Percentiles rank a stretch among this genome's conserved stretches.
These are phyloP conservation scores for Claviceps arundinis DNA, from an alignment of 2,329 filamentous ascomycete genomes.

Conservation along the genomic window DNA sequence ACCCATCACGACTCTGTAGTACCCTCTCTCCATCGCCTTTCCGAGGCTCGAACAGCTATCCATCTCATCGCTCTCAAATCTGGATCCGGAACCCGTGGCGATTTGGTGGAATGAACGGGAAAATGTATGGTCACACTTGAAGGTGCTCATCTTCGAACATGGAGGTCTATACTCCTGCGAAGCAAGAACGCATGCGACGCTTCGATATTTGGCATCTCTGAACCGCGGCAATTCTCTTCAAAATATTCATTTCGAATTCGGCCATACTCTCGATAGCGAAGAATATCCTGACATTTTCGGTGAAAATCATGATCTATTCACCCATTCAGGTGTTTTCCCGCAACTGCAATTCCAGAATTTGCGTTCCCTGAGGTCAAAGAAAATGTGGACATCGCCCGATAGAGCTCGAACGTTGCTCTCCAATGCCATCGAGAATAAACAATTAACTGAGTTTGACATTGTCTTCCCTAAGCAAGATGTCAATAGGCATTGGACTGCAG, in stretches of 20 bases:
- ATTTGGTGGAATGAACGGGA: slow-evolving; percentile 10
- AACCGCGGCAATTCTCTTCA: slow-evolving; percentile 10
- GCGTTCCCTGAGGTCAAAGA: slow-evolving; percentile 16
- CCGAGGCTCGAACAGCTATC: slow-evolving; percentile 5
- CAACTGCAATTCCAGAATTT: slow-evolving; percentile 14
- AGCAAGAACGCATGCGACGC: slow-evolving; percentile 1
- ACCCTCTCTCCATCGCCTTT: slow-evolving; percentile 7
- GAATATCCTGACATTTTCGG: slow-evolving; percentile 9
- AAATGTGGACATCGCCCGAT: slow-evolving; percentile 13
- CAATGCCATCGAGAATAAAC: slow-evolving; percentile 14
- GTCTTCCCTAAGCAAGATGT: slow-evolving; percentile 16
- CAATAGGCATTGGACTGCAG: slow-evolving; percentile 8
- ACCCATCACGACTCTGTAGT: slow-evolving; percentile 8
- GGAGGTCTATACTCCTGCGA: no score
- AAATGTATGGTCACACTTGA: neutral
- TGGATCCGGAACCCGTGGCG: no score
- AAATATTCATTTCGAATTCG: slow-evolving; percentile 17
- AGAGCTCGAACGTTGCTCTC: slow-evolving; percentile 14
- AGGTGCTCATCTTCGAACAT: slow-evolving; percentile 11
- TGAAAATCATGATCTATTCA: neutral
- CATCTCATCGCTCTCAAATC: no score
- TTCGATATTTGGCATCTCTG: slow-evolving; percentile 15
- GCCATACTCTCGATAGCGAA: no score
- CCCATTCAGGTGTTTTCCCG: neutral
- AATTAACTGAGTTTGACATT: slow-evolving; percentile 22